Conservation (phyloP, 2,329 filamentous ascomycete genomes). For the Diplodia intermedia region DNA sequence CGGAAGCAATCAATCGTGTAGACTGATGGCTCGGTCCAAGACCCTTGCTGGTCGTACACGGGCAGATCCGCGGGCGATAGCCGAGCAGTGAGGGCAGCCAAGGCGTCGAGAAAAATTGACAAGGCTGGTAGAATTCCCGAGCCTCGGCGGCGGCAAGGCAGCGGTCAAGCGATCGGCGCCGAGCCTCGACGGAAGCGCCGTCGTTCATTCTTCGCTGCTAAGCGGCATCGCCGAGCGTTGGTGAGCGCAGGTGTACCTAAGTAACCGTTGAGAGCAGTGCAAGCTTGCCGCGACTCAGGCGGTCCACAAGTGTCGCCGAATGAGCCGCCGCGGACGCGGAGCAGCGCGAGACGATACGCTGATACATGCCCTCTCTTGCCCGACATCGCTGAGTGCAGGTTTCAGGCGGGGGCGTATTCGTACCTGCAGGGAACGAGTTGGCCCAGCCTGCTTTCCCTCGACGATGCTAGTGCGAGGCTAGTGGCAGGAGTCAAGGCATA, state of each 20-base stretch:
- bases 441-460: neutral
- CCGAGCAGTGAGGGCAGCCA: neutral
- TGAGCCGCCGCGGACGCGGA: conserved; percentile 12
- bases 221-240: neutral
- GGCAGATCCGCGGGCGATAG: conserved; percentile 22
- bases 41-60: conserved; percentile 1
- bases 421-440: neutral
- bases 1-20: neutral
- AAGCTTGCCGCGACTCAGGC: neutral
- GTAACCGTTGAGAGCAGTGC: neutral
- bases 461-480: neutral
- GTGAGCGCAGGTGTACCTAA: neutral
- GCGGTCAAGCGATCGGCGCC: neutral
- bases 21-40: neutral
- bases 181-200: neutral
- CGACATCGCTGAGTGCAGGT: neutral
- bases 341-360: neutral
- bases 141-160: neutral
- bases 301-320: conserved; percentile 7
- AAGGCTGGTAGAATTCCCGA: neutral
- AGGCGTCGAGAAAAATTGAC: neutral
- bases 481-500: neutral
- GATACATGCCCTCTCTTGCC: neutral
- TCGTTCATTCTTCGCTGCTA: neutral
- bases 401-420: neutral